A percentile compares a stretch with the other conserved stretches of the same genome.
Conservation (phyloP, 805 yeast species). For the Myxozyma nipponensis region DNA sequence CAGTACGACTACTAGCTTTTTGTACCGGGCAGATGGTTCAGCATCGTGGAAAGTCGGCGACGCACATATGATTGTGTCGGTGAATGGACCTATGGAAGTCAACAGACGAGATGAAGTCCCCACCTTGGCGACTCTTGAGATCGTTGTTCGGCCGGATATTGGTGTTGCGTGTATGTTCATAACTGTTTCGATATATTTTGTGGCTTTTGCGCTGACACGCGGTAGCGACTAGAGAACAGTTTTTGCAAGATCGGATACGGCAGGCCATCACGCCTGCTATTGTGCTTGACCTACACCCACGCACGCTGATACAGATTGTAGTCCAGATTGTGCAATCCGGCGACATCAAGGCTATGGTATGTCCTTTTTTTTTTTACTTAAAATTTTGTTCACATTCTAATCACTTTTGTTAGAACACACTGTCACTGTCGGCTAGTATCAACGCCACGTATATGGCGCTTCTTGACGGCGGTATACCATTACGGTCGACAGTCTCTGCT, state of each 20-base stretch:
- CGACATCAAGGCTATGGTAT: constrained; percentile 36
- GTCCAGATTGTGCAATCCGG: constrained; percentile 60
- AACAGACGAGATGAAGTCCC: constrained; percentile 81
- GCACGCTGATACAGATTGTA: constrained; percentile 69
- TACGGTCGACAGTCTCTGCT: constrained; percentile 35
- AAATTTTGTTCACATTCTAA: not conserved
- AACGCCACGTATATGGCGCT: constrained; percentile 74
- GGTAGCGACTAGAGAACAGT: constrained; percentile 61
- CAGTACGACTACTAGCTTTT: constrained; percentile 6
- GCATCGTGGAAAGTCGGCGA: constrained; percentile 23
- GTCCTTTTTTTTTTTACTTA: not conserved
- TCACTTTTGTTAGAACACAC: constrained; percentile 34
- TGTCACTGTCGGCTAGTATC: constrained; percentile 63
- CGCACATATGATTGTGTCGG: constrained; percentile 57
- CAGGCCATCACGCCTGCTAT: constrained; percentile 59
- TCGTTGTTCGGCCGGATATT: constrained; percentile 69
- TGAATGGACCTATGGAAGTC: constrained; percentile 88
- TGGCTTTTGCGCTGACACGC: constrained; percentile 19
- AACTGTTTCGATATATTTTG: constrained; percentile 1
- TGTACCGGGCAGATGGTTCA: constrained; percentile 23
- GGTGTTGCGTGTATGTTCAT: constrained; percentile 55
- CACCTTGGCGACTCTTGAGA: constrained; percentile 68
- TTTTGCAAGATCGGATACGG: constrained; percentile 67
- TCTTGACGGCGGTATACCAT: constrained; percentile 72
- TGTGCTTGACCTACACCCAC: constrained; percentile 63